Evolutionary conservation across 345 rosid species (phyloP).

Genomic region (Physaria fendleri): DNA sequence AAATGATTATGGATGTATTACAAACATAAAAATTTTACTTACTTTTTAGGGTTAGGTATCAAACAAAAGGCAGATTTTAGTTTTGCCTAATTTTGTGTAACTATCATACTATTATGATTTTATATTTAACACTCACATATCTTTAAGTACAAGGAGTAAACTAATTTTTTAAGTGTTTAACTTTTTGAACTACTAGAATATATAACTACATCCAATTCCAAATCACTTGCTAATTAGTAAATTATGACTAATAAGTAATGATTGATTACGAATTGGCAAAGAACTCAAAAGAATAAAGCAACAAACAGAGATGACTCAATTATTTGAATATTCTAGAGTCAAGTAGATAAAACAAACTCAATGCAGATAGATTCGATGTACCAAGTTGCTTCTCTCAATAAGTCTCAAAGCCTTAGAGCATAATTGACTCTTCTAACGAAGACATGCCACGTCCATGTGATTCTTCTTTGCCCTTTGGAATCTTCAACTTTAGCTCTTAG

Average conservation of each 20-base stretch:
- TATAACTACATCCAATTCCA: neutral
- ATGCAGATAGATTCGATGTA: constrained; percentile 17
- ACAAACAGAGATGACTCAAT: neutral
- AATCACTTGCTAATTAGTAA: neutral
- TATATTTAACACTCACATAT: no score
- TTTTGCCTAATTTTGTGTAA: no score
- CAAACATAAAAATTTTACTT: no score
- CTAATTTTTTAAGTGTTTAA: neutral
- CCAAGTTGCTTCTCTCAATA: neutral
- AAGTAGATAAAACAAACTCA: constrained; percentile 9
- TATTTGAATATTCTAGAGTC: neutral
- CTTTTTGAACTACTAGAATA: neutral
- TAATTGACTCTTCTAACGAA: constrained; percentile 22
- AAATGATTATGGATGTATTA: no score
- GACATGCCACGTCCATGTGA: constrained; percentile 18
- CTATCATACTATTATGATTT: no score
- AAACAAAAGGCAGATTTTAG: no score
- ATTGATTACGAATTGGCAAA: constrained; percentile 5
- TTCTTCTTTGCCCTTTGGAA: constrained; percentile 17
- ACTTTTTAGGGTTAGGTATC: no score
- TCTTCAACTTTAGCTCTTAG: neutral
- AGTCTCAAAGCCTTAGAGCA: constrained; percentile 4
- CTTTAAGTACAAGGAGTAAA: neutral
- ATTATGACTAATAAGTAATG: neutral
- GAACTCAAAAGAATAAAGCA: constrained; percentile 7